A percentile compares a stretch with the other conserved stretches of the same genome.
Evolutionary conservation across 495 filamentous ascomycete species (phyloP).

Genomic region (Podospora sp.): DNA sequence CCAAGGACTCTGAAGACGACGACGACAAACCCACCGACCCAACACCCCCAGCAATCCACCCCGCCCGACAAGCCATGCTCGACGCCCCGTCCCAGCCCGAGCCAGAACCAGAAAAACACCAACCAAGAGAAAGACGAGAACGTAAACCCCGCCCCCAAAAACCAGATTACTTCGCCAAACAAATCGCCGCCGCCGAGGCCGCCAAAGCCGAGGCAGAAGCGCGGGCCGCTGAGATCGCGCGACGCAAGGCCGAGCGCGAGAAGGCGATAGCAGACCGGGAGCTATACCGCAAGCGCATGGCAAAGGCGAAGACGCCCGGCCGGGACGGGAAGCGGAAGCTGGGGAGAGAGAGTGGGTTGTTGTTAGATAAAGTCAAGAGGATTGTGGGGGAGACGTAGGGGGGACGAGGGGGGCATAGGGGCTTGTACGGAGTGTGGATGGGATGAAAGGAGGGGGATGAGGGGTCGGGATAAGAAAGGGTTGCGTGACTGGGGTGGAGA

Average conservation of each 20-base stretch:
- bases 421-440: too few relatives aligned
- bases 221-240: conserved; percentile 58
- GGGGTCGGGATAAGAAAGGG: not conserved
- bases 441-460: conserved; percentile 7
- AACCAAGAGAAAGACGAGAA: conserved; percentile 8
- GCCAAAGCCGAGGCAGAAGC: conserved; percentile 66
- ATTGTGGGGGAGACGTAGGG: conserved; percentile 55
- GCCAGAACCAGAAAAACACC: not conserved
- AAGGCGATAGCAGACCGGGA: conserved; percentile 62
- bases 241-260: conserved; percentile 55
- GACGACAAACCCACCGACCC: conserved; percentile 23
- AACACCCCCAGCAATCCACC: conserved; percentile 62
- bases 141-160: conserved; percentile 48
- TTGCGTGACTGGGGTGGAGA: not conserved
- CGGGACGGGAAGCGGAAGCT: conserved; percentile 80
- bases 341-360: conserved; percentile 78
- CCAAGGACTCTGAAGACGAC: conserved; percentile 32
- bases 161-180: conserved; percentile 73
- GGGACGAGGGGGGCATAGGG: not conserved
- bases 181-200: conserved; percentile 68
- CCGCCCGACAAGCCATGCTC: conserved; percentile 63
- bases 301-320: conserved; percentile 74
- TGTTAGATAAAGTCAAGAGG: conserved; percentile 79
- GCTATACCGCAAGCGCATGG: conserved; percentile 67
- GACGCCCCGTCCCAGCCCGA: not conserved